Base-by-base conservation (phyloP, 1,139 yeast genomes). In the Sugiyamaella xylanicola region DNA sequence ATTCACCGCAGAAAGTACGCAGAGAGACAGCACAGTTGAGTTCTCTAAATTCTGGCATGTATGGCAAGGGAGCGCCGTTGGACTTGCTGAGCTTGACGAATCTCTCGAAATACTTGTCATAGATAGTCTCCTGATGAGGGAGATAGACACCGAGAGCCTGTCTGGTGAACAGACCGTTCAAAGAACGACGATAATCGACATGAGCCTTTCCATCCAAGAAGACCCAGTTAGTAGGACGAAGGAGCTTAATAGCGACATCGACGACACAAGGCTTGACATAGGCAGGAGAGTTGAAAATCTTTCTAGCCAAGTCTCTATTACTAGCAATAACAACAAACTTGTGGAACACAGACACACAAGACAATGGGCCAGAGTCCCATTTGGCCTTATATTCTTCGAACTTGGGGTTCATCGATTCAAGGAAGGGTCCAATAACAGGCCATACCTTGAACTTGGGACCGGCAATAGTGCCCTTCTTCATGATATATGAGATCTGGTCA, bases 251-350 rank as follows among this genome's bases (percentile, higher is more conserved):
- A 19, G 98, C 99, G 55, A 91, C 98, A 70, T 93, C 99, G 61
- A 93, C 99, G 59, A 93, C 96, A 77, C 99, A 93, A 5, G 99
- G 99, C 72, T 91, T 91, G 58, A 90, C 97, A 69, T 79, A 93
- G 57, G 83, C 80, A 36, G 97, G 96, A 27, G 96, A 84, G 66
- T 84, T 85, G 65, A 93, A 80, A 59, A 91, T 85, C 68, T 93
- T 93, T 73, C 98, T 83, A 22, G 97, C 88, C 63, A 93, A 78
- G 65, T 92, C 98, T 68, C 97, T 84, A 40, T 87, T 80, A 7
- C 96, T 85, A 9, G 97, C 98, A 74, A 93, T 91, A 56, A 93
- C 95, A 50, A 93, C 99, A 69, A 93, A 93, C 76, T 93, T 92
- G 78, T 93, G 99, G 81, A 93, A 93, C 61, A 93, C 95, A 2